Evolutionary conservation across 345 rosid genomes (phyloP).

Genomic region (Laguncularia racemosa): DNA sequence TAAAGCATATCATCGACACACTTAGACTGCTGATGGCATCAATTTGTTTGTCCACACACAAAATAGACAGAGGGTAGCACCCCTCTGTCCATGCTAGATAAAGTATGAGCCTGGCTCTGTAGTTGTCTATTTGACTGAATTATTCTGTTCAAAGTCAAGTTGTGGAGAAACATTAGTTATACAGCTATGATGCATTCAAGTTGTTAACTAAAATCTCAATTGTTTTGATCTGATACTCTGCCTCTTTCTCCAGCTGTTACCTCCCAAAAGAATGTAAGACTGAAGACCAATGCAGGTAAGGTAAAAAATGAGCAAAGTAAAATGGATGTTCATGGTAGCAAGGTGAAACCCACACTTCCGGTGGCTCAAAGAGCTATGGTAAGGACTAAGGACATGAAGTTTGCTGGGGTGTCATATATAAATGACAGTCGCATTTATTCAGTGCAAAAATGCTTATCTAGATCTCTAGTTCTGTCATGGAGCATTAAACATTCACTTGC

Average conservation of each 20-base stretch:
- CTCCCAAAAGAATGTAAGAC: constrained; percentile 35
- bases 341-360: constrained; percentile 35
- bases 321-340: constrained; percentile 34
- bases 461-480: too few relatives aligned
- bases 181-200: neutral
- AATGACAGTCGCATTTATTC: neutral
- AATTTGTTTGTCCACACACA: too few relatives aligned
- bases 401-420: constrained; percentile 3
- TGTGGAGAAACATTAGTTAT: too few relatives aligned
- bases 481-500: neutral
- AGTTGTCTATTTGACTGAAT: too few relatives aligned
- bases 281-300: constrained; percentile 23
- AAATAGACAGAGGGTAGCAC: too few relatives aligned
- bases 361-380: constrained; percentile 56
- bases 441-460: too few relatives aligned
- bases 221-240: too few relatives aligned
- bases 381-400: constrained; percentile 11
- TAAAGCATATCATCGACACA: too few relatives aligned
- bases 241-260: constrained; percentile 24
- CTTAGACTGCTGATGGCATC: too few relatives aligned
- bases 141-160: too few relatives aligned
- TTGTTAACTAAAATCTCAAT: neutral
- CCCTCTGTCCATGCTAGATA: too few relatives aligned
- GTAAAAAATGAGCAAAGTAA: constrained; percentile 22
- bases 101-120: too few relatives aligned